Percentiles rank a stretch among this genome's conserved stretches.
phyloP scores from a whole-genome alignment of 805 yeast species.

The Saturnispora bothae region DNA sequence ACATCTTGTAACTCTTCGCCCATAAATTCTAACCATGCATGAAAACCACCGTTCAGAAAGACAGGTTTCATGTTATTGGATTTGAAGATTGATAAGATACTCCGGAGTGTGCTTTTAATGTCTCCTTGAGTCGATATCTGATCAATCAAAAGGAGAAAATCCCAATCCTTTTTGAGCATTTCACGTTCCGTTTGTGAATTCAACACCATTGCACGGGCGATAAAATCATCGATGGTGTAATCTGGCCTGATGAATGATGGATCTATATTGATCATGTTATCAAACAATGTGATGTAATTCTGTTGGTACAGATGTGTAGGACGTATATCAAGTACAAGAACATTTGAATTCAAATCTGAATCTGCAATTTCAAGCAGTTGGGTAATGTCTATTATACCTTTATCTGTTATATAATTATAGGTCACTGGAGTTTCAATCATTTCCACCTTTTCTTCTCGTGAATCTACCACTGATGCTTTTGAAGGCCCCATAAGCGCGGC shows the following conservation, averaged over 20 bases:
- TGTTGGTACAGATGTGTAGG: slow-evolving; percentile 46
- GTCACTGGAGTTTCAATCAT: background rate
- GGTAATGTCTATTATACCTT: slow-evolving; percentile 2
- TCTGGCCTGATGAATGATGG: slow-evolving; percentile 47
- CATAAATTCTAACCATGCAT: slow-evolving; percentile 41
- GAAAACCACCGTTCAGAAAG: slow-evolving; percentile 48
- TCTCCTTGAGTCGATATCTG: slow-evolving; percentile 44
- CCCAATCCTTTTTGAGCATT: slow-evolving; percentile 43
- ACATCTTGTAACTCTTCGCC: background rate
- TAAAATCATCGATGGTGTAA: slow-evolving; percentile 57
- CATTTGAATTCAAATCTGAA: slow-evolving; percentile 18
- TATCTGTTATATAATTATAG: background rate
- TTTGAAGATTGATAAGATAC: background rate
- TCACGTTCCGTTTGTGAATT: slow-evolving; percentile 47
- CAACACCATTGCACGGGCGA: slow-evolving; percentile 43
- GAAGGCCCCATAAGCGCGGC: background rate
- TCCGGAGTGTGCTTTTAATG: slow-evolving; percentile 57
- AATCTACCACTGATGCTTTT: background rate
- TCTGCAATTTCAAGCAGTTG: slow-evolving; percentile 18
- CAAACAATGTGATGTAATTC: slow-evolving; percentile 48
- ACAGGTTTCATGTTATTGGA: slow-evolving; percentile 24
- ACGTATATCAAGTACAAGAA: slow-evolving; percentile 68
- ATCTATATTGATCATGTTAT: slow-evolving; percentile 61
- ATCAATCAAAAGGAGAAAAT: slow-evolving; percentile 59
- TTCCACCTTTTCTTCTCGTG: background rate